Evolutionary conservation across 495 filamentous ascomycete genomes (phyloP).

Genomic region (Jackrogersella multiformis): DNA sequence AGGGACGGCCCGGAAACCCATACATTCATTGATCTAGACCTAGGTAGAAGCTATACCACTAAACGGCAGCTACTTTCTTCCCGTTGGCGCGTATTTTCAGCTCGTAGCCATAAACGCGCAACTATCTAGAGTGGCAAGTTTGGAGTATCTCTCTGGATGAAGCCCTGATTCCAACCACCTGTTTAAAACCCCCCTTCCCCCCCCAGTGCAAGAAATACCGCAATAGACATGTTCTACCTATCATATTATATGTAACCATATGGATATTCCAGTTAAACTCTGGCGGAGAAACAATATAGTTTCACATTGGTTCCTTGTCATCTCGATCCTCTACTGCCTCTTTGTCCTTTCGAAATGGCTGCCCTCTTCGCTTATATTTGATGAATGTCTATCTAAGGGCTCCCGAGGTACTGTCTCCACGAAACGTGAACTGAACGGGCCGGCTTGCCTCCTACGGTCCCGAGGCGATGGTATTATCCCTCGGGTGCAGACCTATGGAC

Average conservation of each 20-base stretch:
- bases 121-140: background rate
- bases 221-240: background rate
- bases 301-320: background rate
- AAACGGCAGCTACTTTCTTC: background rate
- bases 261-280: background rate
- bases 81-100: background rate
- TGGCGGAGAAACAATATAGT: background rate
- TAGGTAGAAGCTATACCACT: too few species aligned
- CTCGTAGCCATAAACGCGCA: background rate
- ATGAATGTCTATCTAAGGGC: background rate
- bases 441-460: background rate
- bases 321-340: background rate
- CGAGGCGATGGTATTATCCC: background rate
- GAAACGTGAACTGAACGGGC: background rate
- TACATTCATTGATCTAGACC: background rate
- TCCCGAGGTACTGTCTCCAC: background rate
- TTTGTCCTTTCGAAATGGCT: background rate
- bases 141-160: background rate
- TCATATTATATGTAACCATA: background rate
- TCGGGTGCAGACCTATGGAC: too few species aligned
- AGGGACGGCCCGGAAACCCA: slow-evolving; percentile 7
- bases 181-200: background rate
- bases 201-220: background rate
- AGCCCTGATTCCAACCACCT: background rate
- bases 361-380: background rate